These are phyloP conservation scores for Pyricularia sp. DNA, from an alignment of 2,329 filamentous ascomycete species.

Conservation along the genomic window DNA sequence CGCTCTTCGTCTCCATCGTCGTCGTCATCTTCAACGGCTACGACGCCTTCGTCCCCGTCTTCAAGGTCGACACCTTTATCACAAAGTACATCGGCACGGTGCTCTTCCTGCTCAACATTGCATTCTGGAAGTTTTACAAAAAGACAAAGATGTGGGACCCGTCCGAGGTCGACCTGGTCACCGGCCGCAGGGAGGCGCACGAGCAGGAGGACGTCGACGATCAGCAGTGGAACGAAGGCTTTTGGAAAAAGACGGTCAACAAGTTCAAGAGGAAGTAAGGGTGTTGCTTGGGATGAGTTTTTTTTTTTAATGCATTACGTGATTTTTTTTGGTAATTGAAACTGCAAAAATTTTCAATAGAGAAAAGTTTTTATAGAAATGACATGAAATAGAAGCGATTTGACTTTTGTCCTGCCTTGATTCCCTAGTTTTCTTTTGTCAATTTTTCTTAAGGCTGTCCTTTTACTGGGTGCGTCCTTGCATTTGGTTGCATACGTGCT, in stretches of 20 bases:
- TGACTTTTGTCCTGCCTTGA: not conserved
- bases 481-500: not conserved
- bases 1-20: not conserved
- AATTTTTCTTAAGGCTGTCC: not conserved
- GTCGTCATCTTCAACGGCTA: not conserved
- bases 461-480: not conserved
- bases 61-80: not conserved
- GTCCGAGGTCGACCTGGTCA: not conserved
- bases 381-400: not conserved
- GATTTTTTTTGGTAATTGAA: no score
- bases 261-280: not conserved
- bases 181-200: not conserved
- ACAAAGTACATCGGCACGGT: not conserved
- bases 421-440: not conserved
- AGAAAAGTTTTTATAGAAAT: not conserved
- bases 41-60: not conserved
- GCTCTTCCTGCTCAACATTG: not conserved
- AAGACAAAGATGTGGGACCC: not conserved
- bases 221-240: not conserved
- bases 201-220: not conserved
- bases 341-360: no score
- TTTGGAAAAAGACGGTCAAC: not conserved
- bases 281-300: not conserved
- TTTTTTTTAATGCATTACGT: no score
- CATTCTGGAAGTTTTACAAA: not conserved